These are phyloP conservation scores for Rhynchospora breviuscula DNA, from an alignment of 176 grass and related monocot genomes.

Conservation along the genomic window DNA sequence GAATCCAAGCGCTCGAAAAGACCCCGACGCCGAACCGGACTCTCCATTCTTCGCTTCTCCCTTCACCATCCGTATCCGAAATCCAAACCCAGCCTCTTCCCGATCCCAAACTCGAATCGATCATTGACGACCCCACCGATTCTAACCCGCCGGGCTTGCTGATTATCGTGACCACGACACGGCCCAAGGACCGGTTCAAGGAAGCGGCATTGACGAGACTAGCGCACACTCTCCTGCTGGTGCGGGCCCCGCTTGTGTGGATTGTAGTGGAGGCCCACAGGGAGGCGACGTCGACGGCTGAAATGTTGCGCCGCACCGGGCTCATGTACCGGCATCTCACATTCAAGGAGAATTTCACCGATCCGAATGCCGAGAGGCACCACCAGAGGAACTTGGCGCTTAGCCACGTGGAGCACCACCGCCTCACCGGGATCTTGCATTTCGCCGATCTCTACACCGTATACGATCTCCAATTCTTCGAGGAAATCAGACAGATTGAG, in stretches of 20 bases:
- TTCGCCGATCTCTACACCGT: conserved; percentile 61
- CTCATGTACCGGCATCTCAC: conserved; percentile 92
- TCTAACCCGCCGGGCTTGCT: conserved; percentile 32
- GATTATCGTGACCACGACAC: conserved; percentile 81
- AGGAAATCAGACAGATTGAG: conserved; percentile 85
- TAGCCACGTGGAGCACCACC: conserved; percentile 80
- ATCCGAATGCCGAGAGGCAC: conserved; percentile 48
- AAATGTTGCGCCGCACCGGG: conserved; percentile 66
- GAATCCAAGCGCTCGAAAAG: neutral
- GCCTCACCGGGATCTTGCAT: conserved; percentile 64
- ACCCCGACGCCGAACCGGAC: conserved; percentile 3
- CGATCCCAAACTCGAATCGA: neutral
- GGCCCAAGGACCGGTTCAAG: conserved; percentile 33
- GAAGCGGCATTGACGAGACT: conserved; percentile 48
- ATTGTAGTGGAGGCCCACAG: conserved; percentile 65
- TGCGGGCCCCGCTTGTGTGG: conserved; percentile 74
- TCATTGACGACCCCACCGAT: conserved; percentile 21
- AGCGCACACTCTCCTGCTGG: conserved; percentile 62
- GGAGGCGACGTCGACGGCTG: conserved; percentile 46
- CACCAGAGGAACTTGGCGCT: conserved; percentile 90
- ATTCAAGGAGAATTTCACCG: conserved; percentile 87
- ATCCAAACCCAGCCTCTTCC: neutral
- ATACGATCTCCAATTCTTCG: conserved; percentile 70
- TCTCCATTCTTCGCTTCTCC: conserved; percentile 22
- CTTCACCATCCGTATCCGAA: conserved; percentile 18